These are phyloP conservation scores for Hura crepitans DNA, from an alignment of 441 rosid species.

Conservation along the genomic window DNA sequence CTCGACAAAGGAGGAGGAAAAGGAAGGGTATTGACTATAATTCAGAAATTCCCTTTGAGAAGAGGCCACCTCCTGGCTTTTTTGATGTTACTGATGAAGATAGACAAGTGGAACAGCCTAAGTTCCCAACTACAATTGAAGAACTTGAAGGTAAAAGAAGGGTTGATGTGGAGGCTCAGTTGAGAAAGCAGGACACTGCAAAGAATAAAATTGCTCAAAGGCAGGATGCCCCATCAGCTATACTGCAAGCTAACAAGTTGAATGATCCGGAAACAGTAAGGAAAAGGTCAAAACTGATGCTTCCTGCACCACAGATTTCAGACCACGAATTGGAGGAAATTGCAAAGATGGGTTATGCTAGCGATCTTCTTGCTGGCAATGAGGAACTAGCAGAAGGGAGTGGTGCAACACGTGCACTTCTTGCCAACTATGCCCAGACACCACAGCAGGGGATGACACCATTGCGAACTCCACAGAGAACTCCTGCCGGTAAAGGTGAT, in stretches of 20 bases:
- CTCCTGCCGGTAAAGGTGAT: slow-evolving; percentile 96
- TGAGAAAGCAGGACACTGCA: slow-evolving; percentile 81
- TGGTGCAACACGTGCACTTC: slow-evolving; percentile 90
- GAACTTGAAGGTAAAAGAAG: slow-evolving; percentile 96
- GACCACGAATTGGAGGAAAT: slow-evolving; percentile 91
- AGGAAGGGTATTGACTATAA: slow-evolving; percentile 94
- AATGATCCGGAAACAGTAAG: slow-evolving; percentile 95
- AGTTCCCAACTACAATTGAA: slow-evolving; percentile 88
- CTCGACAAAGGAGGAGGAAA: slow-evolving; percentile 70
- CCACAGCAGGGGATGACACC: slow-evolving; percentile 89
- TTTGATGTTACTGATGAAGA: slow-evolving; percentile 89
- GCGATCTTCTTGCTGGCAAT: slow-evolving; percentile 71
- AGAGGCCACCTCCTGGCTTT: slow-evolving; percentile 92
- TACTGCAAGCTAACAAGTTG: slow-evolving; percentile 90
- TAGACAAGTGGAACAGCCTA: slow-evolving; percentile 67
- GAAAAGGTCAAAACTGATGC: slow-evolving; percentile 93
- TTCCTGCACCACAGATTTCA: slow-evolving; percentile 96
- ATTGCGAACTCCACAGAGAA: slow-evolving; percentile 84
- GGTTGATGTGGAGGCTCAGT: slow-evolving; percentile 77
- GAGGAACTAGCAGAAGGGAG: slow-evolving; percentile 88
- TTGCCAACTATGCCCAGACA: slow-evolving; percentile 88
- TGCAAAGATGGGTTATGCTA: slow-evolving; percentile 96
- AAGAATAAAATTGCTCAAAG: slow-evolving; percentile 88
- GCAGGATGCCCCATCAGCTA: slow-evolving; percentile 92
- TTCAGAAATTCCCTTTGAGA: slow-evolving; percentile 95